Evolutionary conservation across 768 basidiomycete genomes (phyloP).

Genomic region (Tephrocybe sp.): DNA sequence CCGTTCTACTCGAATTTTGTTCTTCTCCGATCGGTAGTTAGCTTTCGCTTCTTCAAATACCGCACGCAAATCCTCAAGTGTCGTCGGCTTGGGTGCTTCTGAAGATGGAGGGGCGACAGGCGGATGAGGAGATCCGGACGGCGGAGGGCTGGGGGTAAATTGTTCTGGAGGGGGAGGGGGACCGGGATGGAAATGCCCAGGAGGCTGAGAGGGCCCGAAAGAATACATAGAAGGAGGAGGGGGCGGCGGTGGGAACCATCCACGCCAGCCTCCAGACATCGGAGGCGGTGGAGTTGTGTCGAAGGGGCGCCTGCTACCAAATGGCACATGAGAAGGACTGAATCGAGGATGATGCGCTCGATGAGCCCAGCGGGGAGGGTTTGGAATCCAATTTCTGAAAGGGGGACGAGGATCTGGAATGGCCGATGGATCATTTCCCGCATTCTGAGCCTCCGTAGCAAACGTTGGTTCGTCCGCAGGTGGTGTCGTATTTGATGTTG

Average conservation of each 20-base stretch:
- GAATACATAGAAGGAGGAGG: conserved; percentile 15
- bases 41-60: conserved; percentile 66
- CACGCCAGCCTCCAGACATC: conserved; percentile 9
- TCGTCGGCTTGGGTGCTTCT: conserved; percentile 18
- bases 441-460: neutral
- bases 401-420: neutral
- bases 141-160: conserved; percentile 1
- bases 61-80: conserved; percentile 34
- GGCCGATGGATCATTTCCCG: neutral
- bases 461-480: neutral
- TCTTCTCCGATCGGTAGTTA: conserved; percentile 67
- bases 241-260: conserved; percentile 14
- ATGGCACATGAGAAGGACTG: conserved; percentile 6
- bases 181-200: conserved; percentile 9
- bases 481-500: neutral
- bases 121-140: neutral
- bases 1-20: conserved; percentile 59
- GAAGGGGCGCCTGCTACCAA: neutral
- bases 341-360: conserved; percentile 4
- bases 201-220: neutral
- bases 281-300: conserved; percentile 16
- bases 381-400: conserved; percentile 2
- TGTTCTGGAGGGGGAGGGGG: conserved; percentile 5
- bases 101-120: conserved; percentile 9
- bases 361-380: conserved; percentile 5